These are phyloP conservation scores for Ustilago cynodontis DNA, from an alignment of 1,284 basidiomycete genomes.

Conservation along the genomic window DNA sequence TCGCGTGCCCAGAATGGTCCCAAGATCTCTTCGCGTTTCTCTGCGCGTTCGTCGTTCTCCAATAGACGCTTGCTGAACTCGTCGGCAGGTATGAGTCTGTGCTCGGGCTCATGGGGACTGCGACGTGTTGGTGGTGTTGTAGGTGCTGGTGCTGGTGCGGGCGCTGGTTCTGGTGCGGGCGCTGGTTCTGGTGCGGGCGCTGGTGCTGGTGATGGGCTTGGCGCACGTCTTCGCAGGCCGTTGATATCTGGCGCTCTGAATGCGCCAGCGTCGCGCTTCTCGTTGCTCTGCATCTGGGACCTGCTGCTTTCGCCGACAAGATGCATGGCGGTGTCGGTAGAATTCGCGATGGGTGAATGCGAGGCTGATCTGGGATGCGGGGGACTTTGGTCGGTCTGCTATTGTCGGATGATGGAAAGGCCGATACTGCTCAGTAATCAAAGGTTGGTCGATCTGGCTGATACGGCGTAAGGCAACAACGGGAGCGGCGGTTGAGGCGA, in stretches of 20 bases:
- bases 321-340: conserved; percentile 19
- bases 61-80: conserved; percentile 24
- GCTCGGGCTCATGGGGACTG: conserved; percentile 39
- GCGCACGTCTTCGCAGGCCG: conserved; percentile 17
- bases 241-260: not conserved
- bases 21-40: conserved; percentile 34
- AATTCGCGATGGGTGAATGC: not conserved
- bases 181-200: conserved; percentile 37
- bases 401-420: no score
- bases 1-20: conserved; percentile 54
- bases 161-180: no score
- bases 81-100: conserved; percentile 19
- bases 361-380: not conserved
- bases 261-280: conserved; percentile 12
- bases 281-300: conserved; percentile 17
- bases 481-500: not conserved
- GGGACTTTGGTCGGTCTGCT: not conserved
- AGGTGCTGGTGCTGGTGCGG: conserved; percentile 31
- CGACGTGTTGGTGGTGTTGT: conserved; percentile 42
- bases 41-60: conserved; percentile 7
- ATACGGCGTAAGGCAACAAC: not conserved
- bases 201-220: conserved; percentile 35
- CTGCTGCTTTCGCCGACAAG: conserved; percentile 45
- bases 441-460: not conserved
- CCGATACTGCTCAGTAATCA: not conserved